Evolutionary conservation across 148 eudicot genomes (phyloP).

Genomic region (Chenopodium berlandieri): DNA sequence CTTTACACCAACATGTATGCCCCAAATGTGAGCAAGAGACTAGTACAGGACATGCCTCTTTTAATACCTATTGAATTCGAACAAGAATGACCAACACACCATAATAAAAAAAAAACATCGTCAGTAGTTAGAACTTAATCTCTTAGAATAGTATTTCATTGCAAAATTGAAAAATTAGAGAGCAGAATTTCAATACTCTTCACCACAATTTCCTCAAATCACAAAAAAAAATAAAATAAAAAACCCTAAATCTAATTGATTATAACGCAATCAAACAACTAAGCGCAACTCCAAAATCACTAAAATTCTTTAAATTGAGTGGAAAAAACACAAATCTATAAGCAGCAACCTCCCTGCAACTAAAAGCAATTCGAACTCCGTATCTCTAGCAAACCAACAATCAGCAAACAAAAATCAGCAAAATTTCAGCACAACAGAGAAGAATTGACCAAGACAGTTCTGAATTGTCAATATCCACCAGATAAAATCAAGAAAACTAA

Average conservation of each 20-base stretch:
- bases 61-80: background rate
- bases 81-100: background rate
- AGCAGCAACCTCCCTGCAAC: no score
- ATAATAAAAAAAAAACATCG: background rate
- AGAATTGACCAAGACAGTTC: background rate
- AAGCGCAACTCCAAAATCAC: no score
- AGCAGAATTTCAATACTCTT: background rate
- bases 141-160: no score
- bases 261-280: no score
- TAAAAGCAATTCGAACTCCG: no score
- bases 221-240: no score
- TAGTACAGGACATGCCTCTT: slow-evolving; percentile 1
- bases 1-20: background rate
- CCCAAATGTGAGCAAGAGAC: background rate
- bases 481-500: slow-evolving; percentile 11
- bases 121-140: background rate
- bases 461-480: slow-evolving; percentile 18
- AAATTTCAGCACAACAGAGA: background rate
- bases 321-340: no score
- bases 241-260: no score
- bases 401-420: background rate
- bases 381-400: no score
- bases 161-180: no score
- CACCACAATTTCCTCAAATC: background rate
- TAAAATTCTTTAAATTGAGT: no score